Conservation (phyloP, 2,329 filamentous ascomycete species). For the Xylariaceae sp. region DNA sequence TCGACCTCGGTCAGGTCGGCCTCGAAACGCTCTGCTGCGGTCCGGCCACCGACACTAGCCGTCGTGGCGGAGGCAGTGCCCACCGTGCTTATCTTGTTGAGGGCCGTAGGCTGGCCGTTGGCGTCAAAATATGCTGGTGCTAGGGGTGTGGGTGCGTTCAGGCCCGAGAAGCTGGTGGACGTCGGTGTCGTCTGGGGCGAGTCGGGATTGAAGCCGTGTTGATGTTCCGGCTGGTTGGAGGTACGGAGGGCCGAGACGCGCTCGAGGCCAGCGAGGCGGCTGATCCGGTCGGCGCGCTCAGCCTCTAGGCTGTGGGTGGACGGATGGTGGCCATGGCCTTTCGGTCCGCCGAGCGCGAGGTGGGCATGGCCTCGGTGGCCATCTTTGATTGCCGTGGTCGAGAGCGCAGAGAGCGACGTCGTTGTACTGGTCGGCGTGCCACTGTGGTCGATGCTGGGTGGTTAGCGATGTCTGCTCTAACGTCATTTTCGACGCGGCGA, state of each 20-base stretch:
- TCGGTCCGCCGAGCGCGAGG: constrained; percentile 45
- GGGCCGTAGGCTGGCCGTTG: constrained; percentile 60
- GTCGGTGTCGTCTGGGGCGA: constrained; percentile 48
- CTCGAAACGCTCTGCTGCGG: constrained; percentile 46
- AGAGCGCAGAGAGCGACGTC: constrained; percentile 85
- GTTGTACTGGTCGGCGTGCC: constrained; percentile 91
- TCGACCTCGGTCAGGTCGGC: constrained; percentile 51
- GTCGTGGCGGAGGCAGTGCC: constrained; percentile 88
- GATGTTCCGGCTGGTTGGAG: constrained; percentile 24
- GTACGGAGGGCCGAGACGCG: constrained; percentile 72
- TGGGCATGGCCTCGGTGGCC: constrained; percentile 79
- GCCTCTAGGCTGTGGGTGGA: constrained; percentile 76
- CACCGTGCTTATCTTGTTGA: constrained; percentile 80
- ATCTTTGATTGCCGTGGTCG: constrained; percentile 93
- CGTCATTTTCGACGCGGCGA: constrained; percentile 4
- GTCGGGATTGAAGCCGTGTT: constrained; percentile 32
- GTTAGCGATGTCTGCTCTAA: constrained; percentile 10
- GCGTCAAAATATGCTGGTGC: constrained; percentile 76
- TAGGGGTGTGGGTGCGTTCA: constrained; percentile 35
- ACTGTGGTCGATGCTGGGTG: constrained; percentile 39
- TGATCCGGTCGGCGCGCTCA: constrained; percentile 91
- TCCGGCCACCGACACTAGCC: constrained; percentile 63
- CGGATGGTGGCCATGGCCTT: constrained; percentile 52
- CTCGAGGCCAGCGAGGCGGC: constrained; percentile 86
- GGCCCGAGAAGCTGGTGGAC: constrained; percentile 41